Evolutionary conservation across 345 rosid genomes (phyloP).

Genomic region (Linum lewisii): DNA sequence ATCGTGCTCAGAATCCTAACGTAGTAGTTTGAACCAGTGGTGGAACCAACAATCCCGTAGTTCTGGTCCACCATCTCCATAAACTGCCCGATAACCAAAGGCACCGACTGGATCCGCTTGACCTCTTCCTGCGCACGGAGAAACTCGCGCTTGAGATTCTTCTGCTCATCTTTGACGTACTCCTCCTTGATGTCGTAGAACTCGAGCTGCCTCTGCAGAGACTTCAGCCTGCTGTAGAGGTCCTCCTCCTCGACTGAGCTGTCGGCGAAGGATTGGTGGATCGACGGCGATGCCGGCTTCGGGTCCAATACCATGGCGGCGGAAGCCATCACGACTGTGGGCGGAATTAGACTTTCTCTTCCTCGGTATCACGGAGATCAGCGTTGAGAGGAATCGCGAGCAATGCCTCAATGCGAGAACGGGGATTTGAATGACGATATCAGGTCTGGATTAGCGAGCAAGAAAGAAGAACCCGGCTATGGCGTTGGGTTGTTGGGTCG

Average conservation of each 20-base stretch:
- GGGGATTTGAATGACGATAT: background rate
- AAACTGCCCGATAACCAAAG: slow-evolving; percentile 91
- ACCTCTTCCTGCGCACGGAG: slow-evolving; percentile 96
- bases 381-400: background rate
- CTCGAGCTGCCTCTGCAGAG: slow-evolving; percentile 72
- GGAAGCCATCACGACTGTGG: slow-evolving; percentile 30
- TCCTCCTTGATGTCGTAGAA: slow-evolving; percentile 93
- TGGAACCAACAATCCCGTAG: slow-evolving; percentile 98
- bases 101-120: slow-evolving; percentile 93
- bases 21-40: slow-evolving; percentile 94
- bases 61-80: slow-evolving; percentile 99
- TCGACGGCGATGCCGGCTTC: slow-evolving; percentile 28
- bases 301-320: slow-evolving; percentile 54
- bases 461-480: background rate
- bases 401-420: too few relatives aligned
- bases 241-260: slow-evolving; percentile 59
- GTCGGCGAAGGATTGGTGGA: slow-evolving; percentile 12
- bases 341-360: background rate
- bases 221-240: slow-evolving; percentile 67
- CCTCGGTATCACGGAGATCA: background rate
- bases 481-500: background rate
- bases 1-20: slow-evolving; percentile 91
- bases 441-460: background rate
- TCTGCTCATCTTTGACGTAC: slow-evolving; percentile 94
- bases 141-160: slow-evolving; percentile 83